A percentile compares a stretch with the other conserved stretches of the same genome.
Evolutionary conservation across 495 filamentous ascomycete species (phyloP).

Genomic region (Articulospora tetracladia): DNA sequence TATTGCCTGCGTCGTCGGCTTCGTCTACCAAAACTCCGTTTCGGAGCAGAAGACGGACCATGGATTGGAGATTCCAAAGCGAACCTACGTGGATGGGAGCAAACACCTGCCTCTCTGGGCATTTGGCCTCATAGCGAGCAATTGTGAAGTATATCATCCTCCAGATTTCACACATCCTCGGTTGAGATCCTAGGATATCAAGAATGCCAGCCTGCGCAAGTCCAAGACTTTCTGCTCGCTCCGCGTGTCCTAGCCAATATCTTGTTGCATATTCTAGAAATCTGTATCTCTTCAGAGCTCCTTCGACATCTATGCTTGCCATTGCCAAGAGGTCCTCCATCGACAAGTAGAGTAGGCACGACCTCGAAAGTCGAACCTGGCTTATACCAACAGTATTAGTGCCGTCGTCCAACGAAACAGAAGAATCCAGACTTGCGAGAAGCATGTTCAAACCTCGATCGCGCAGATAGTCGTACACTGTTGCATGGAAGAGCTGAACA

Average conservation of each 20-base stretch:
- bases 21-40: neutral
- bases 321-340: neutral
- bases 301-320: neutral
- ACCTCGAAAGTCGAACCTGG: neutral
- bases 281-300: neutral
- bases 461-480: conserved; percentile 34
- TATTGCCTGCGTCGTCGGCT: neutral
- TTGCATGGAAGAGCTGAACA: conserved; percentile 37
- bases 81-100: neutral
- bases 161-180: neutral
- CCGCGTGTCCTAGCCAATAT: conserved; percentile 1
- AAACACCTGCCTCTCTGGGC: neutral
- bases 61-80: neutral
- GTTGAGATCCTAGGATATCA: neutral
- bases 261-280: conserved; percentile 4
- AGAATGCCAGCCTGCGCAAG: neutral
- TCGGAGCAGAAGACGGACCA: neutral
- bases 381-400: neutral
- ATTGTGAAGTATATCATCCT: neutral
- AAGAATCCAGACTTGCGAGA: neutral
- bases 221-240: neutral
- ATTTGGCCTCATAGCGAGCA: neutral
- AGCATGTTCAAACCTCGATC: conserved; percentile 16
- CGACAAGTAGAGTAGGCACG: conserved; percentile 4
- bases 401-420: neutral